These are phyloP conservation scores for Podila clonocystis DNA, from an alignment of 192 early-diverging fungal species.

Conservation along the genomic window DNA sequence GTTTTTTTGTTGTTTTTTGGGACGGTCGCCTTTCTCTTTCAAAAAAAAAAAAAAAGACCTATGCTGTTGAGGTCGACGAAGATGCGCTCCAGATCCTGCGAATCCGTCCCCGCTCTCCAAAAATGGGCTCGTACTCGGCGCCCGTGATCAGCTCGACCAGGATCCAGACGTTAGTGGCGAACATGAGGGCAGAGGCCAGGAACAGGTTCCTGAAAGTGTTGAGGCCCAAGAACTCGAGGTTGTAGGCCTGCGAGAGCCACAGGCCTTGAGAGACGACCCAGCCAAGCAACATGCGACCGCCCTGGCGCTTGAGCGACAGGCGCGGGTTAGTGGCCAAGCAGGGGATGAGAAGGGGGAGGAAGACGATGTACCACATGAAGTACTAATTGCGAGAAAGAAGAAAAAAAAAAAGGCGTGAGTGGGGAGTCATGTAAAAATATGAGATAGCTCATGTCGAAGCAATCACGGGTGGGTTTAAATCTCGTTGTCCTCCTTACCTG, in stretches of 20 bases:
- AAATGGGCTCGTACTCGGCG: constrained; percentile 61
- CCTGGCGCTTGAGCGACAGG: constrained; percentile 19
- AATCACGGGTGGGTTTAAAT: too few species aligned
- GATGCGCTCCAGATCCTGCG: constrained; percentile 53
- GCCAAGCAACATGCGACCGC: constrained; percentile 30
- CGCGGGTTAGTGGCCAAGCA: constrained; percentile 35
- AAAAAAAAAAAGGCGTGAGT: neutral
- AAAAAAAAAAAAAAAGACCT: too few species aligned
- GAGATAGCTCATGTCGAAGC: too few species aligned
- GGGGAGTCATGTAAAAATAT: too few species aligned
- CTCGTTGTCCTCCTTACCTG: constrained; percentile 66
- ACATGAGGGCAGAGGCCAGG: constrained; percentile 78
- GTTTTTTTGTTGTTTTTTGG: too few species aligned
- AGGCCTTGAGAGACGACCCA: constrained; percentile 67
- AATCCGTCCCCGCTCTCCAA: constrained; percentile 56
- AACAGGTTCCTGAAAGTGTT: constrained; percentile 85
- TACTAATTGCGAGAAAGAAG: constrained; percentile 67
- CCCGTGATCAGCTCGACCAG: constrained; percentile 62
- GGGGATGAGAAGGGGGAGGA: constrained; percentile 89
- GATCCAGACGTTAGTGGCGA: constrained; percentile 77
- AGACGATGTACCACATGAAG: constrained; percentile 99
- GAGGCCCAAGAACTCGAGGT: constrained; percentile 87
- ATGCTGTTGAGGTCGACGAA: neutral
- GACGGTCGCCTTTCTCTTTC: too few species aligned
- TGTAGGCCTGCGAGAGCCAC: constrained; percentile 89